Base-by-base conservation (phyloP, 2,329 filamentous ascomycete species). In the Ophiostoma tasmaniense region DNA sequence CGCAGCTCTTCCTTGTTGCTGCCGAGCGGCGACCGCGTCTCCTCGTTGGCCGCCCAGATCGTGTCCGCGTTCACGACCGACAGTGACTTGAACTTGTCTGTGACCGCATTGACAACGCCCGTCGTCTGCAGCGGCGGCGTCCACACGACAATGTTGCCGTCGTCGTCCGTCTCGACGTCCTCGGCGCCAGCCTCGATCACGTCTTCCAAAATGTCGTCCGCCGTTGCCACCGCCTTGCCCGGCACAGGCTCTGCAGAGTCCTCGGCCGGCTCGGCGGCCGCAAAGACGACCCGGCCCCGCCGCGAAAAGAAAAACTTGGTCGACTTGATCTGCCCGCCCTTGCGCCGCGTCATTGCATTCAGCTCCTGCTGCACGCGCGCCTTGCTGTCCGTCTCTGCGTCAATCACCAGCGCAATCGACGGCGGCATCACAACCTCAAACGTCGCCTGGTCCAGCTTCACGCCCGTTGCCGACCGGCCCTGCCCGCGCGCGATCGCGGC, bases 401-500 rank as follows among this genome's bases (percentile, higher is more conserved):
- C 93, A 75, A 97, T 85, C 13, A 98, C 88, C 6, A 94, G 82
- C 13, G 91, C 92, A 1, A 93, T 85, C 39, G 89, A 87, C 2
- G 89, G 86, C 1, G 91, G 90, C 71, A 96, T 80, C 73, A 97
- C 90, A 33, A 88, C 89, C 81, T 98, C 94, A 67, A 96, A 83
- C 0, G 88, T 90, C 67, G 95, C 78, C 42, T 81, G 82, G 76
- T 97, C 93, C n/a, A 98, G 86, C 17, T 87, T 83, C 20, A 86
- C 85, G 67, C 95, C 95, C 5, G 85, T 85, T 1, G 87, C 80
- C 30, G 93, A 93, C 72, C 89, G 85, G 59, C 95, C 94, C 77
- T 97, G 93, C 1, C 95, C 95, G 64, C 93, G 89, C 17, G 92
- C 91, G 73, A 99, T 89, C 68, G 95, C 93, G 17, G 84, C 84